These are phyloP conservation scores for Podospora comata DNA, from an alignment of 495 filamentous ascomycete genomes.

Conservation along the genomic window DNA sequence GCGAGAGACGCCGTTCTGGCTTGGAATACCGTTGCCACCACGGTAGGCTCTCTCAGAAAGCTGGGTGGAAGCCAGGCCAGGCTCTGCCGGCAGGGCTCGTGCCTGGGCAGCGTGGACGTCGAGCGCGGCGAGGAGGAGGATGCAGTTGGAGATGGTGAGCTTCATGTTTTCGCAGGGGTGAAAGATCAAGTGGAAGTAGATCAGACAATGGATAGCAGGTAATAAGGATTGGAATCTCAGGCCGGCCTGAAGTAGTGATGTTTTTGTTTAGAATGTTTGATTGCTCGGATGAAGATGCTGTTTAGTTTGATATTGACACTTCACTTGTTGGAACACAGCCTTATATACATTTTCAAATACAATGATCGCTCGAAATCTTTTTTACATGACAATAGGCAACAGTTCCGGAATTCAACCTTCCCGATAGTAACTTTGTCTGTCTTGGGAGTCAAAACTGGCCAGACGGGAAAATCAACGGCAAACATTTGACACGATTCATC, in stretches of 20 bases:
- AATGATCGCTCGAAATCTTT: background rate
- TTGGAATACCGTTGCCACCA: too few relatives aligned
- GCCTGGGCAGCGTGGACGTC: background rate
- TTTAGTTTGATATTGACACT: background rate
- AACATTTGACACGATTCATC: background rate
- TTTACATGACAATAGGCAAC: background rate
- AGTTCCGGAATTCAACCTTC: background rate
- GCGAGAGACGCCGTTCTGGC: too few relatives aligned
- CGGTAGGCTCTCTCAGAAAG: background rate
- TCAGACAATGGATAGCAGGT: background rate
- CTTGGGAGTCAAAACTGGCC: background rate
- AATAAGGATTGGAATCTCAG: background rate
- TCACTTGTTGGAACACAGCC: background rate
- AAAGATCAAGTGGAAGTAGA: background rate
- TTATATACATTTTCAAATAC: background rate
- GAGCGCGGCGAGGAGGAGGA: background rate
- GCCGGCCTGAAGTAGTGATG: background rate
- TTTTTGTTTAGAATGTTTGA: background rate
- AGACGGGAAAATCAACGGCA: background rate
- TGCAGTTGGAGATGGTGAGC: background rate
- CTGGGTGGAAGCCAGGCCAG: background rate
- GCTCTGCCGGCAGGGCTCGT: background rate
- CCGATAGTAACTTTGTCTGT: background rate
- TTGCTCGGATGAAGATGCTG: background rate
- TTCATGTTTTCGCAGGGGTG: background rate